Conservation (phyloP, 805 yeast species). For the Naumovozyma baii region DNA sequence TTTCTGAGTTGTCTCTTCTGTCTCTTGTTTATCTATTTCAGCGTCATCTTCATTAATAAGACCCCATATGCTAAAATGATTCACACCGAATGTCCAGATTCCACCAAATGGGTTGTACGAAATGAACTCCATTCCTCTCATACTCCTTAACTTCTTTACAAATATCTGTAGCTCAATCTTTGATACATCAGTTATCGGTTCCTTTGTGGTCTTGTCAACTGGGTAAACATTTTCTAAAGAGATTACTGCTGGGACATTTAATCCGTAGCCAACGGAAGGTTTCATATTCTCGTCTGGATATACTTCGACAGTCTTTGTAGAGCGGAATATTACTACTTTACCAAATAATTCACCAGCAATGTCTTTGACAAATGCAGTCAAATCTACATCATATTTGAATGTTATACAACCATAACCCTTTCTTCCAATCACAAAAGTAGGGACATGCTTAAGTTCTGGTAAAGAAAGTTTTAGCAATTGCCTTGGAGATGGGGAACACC, state of each 20-base stretch:
- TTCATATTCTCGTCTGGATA: conserved; percentile 46
- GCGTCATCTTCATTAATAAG: conserved; percentile 57
- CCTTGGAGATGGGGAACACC: conserved; percentile 60
- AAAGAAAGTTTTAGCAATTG: conserved; percentile 37
- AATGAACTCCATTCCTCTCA: conserved; percentile 67
- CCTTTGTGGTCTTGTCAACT: conserved; percentile 55
- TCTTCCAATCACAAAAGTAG: conserved; percentile 61
- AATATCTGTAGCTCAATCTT: conserved; percentile 38
- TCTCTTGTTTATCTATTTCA: conserved; percentile 42
- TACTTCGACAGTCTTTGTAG: conserved; percentile 45
- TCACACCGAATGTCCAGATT: conserved; percentile 70
- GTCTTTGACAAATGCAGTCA: conserved; percentile 41
- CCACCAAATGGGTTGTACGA: conserved; percentile 71
- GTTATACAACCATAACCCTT: conserved; percentile 58
- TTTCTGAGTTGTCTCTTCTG: neutral
- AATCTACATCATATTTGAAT: conserved; percentile 59
- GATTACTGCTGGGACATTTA: conserved; percentile 66
- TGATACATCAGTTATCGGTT: conserved; percentile 56
- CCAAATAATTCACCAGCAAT: conserved; percentile 32
- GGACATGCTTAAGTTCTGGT: conserved; percentile 43
- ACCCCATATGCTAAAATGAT: conserved; percentile 95
- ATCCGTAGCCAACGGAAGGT: conserved; percentile 70
- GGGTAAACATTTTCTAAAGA: conserved; percentile 78
- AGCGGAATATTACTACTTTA: conserved; percentile 37
- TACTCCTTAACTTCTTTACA: conserved; percentile 41